A percentile compares a stretch with the other conserved stretches of the same genome.
phyloP scores from a whole-genome alignment of 805 yeast species.

The Candida ulmi region DNA sequence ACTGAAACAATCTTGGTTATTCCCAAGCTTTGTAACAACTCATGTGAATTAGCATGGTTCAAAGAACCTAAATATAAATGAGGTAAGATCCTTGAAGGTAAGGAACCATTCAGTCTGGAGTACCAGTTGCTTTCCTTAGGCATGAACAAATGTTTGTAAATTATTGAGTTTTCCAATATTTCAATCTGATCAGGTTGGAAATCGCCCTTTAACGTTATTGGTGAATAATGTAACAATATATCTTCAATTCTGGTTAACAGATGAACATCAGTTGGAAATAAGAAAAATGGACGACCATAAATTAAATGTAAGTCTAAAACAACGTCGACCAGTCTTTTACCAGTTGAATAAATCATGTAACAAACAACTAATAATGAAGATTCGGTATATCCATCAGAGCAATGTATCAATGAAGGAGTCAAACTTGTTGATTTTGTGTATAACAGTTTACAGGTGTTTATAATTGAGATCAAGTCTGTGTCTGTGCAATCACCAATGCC shows the following conservation, averaged over 20 bases:
- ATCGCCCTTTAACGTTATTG: constrained; percentile 23
- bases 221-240: constrained; percentile 56
- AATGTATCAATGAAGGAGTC: constrained; percentile 50
- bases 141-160: constrained; percentile 28
- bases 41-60: constrained; percentile 70
- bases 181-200: constrained; percentile 11
- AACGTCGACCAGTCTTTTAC: constrained; percentile 57
- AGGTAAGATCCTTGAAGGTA: constrained; percentile 81
- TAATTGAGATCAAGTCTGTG: constrained; percentile 55
- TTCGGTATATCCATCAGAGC: constrained; percentile 92
- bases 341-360: constrained; percentile 64
- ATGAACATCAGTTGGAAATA: constrained; percentile 70
- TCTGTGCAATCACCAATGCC: constrained; percentile 67
- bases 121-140: constrained; percentile 23
- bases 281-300: constrained; percentile 74
- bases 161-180: constrained; percentile 22
- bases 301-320: constrained; percentile 55
- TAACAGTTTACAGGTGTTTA: constrained; percentile 65
- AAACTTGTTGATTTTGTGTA: constrained; percentile 33
- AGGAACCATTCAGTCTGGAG: constrained; percentile 45
- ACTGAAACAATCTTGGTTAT: constrained; percentile 77
- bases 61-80: constrained; percentile 83
- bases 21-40: constrained; percentile 56
- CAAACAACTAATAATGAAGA: constrained; percentile 71
- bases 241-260: constrained; percentile 62